Base-by-base conservation (phyloP, 129 eudicot genomes). In the Pittosporum tobira region DNA sequence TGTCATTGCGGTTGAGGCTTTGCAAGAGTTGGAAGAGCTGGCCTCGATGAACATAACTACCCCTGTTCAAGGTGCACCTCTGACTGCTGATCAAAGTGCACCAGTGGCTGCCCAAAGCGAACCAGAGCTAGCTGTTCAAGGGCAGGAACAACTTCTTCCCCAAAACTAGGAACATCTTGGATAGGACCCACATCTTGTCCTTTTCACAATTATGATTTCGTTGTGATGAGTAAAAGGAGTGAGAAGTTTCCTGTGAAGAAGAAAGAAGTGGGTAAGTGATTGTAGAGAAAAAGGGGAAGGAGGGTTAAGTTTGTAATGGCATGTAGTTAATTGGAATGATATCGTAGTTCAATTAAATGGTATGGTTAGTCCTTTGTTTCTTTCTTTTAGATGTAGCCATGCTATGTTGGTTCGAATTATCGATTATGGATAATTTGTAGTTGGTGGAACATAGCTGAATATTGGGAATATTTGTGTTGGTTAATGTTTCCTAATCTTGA, bases 21-120 rank as follows among this genome's bases (percentile, higher is more conserved):
- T 88, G 37, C 74, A 72, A 47, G 87, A 88, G 71, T 75, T 84
- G 28, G 96, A 88, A 55, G 70, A 57, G 42, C 64, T 81, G 6
- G 96, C 84, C 19, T 42, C 63, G 12, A 56, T 46, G 40, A 68
- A 72, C 10, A 46, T 62, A 49, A 74, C 46, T 38, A 73, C 69
- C 31, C 72, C 74, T 58, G 78, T 51, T 65, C 77, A 72, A 26
- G 37, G 53, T 19, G 77, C 69, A 53, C 72, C 76, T 13, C 22
- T 59, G 25, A 51, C 68, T 57, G 77, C 59, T 34, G 40, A 5
- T 5, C 26, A 56, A 31, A 2, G 59, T 53, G 24, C 16, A n/a
- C 59, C 43, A 7, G 3, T 9, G 1, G 15, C 31, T 29, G 16
- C 29, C n/a, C 42, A n/a, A n/a, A 37, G 43, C 20, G 59, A 56